These are phyloP conservation scores for Urostyla sp. DNA, from an alignment of 73 alveolate genomes.

Conservation along the genomic window DNA sequence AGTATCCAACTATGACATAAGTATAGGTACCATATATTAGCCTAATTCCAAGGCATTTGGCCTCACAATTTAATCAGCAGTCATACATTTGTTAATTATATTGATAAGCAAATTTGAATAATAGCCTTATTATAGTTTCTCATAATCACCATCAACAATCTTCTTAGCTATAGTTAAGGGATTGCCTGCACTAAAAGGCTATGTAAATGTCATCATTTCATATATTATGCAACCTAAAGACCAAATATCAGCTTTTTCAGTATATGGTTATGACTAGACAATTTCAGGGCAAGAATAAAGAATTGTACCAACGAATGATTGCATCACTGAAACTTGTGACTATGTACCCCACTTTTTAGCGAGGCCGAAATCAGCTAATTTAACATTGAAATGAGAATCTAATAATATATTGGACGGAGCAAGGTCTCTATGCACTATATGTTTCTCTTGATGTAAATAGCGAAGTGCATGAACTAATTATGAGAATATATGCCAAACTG, in stretches of 20 bases:
- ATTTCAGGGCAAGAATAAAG: conserved; percentile 89
- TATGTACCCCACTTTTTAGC: conserved; percentile 88
- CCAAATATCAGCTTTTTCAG: conserved; percentile 84
- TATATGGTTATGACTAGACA: conserved; percentile 76
- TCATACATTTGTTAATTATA: conserved; percentile 67
- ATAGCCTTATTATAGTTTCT: conserved; percentile 48
- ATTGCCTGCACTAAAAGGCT: conserved; percentile 80
- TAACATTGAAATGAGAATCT: conserved; percentile 82
- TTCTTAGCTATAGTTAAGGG: conserved; percentile 79
- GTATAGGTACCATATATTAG: conserved; percentile 54
- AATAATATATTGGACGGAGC: conserved; percentile 93
- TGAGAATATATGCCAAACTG: conserved; percentile 88
- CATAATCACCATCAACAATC: conserved; percentile 77
- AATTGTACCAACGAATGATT: conserved; percentile 89
- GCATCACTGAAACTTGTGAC: conserved; percentile 69
- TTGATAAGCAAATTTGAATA: conserved; percentile 56
- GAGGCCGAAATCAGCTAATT: conserved; percentile 97
- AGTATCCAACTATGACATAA: conserved; percentile 66
- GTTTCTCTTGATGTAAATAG: conserved; percentile 83
- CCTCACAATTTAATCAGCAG: conserved; percentile 70
- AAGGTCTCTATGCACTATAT: conserved; percentile 94
- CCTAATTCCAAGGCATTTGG: conserved; percentile 61
- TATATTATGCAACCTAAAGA: conserved; percentile 71
- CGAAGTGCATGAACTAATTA: conserved; percentile 81
- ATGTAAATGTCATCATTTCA: conserved; percentile 66